phyloP scores from a whole-genome alignment of 768 basidiomycete genomes.

The Suillus decipiens region DNA sequence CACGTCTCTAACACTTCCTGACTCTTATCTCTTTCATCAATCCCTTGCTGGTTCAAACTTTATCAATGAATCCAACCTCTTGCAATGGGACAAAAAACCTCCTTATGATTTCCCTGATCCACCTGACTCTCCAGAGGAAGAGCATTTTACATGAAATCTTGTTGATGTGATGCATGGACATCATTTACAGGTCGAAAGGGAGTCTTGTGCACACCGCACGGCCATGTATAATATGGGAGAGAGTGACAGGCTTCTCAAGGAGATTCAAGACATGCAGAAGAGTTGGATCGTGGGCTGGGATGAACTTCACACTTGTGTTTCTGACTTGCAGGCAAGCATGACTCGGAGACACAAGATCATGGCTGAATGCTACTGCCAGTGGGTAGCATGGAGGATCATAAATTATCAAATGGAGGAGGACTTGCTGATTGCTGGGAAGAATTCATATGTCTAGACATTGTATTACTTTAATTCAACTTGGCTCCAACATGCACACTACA shows the following conservation, averaged over 20 bases:
- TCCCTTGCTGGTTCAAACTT: background rate
- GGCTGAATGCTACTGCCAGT: too few species aligned
- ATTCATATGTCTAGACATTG: too few species aligned
- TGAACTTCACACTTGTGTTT: too few species aligned
- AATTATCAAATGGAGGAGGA: too few species aligned
- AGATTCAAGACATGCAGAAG: background rate
- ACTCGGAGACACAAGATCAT: too few species aligned
- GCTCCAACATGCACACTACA: too few species aligned
- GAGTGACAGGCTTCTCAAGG: background rate
- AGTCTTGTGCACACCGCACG: background rate
- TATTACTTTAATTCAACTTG: too few species aligned
- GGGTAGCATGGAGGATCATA: too few species aligned
- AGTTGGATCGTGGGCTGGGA: background rate
- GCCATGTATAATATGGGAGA: background rate
- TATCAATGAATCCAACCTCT: slow-evolving; percentile 2
- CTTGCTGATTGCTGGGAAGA: too few species aligned
- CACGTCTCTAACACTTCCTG: too few species aligned
- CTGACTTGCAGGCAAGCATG: too few species aligned
- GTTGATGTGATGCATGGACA: slow-evolving; percentile 1
- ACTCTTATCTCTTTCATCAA: background rate
- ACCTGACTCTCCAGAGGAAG: background rate
- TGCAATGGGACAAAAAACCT: background rate
- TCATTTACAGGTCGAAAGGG: background rate
- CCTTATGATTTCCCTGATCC: background rate
- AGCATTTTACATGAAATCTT: background rate